Evolutionary conservation across 2,329 filamentous ascomycete species (phyloP), one percentile per base, ranked within the genome.

Genomic region (Microascus cirrosus): DNA sequence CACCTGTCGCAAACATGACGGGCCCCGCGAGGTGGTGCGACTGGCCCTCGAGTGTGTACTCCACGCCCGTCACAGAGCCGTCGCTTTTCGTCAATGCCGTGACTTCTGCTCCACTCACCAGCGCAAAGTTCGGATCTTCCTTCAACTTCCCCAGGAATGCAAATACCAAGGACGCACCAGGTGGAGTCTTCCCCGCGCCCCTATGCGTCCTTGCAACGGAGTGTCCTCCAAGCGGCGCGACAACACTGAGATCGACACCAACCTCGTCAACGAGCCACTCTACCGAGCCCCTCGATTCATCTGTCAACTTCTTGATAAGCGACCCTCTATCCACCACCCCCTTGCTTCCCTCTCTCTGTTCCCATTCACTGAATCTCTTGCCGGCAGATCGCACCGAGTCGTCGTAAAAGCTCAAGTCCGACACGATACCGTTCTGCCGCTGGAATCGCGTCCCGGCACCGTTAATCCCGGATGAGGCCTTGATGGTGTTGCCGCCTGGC

Each of bases 401-500:
- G 28, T 72, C 66, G 62, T 75, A 78, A 63, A 84, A 85, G 22
- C 58, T 59, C 1, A 69, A 65, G 51, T 77, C 72, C 24, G 64
- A 61, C 24, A 66, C 62, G 51, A 71, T 63, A n/a, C 70, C 64
- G 48, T 64, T 57, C 2, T 64, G 68, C 12, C 68, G 66, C 65
- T 87, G 84, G 61, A 80, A 85, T 3, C 71, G 73, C 0, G 83
- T 86, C 0, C 76, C 75, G 0, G 81, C 81, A 7, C 81, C 83
- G 62, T 85, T 86, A 67, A 86, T 86, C 0, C 83, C 83, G 0
- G 82, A 85, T 0, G 83, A 86, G 0, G 83, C 83, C 68, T 86
- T 86, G 68, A 86, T 84, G 63, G 77, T 82, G 64, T 86, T 86
- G 1, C 83, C 82, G 39, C 83, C 83, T 0, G 83, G 80, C 63